These are phyloP conservation scores for Malbranchea zuffiana DNA, from an alignment of 2,329 filamentous ascomycete species.

Conservation along the genomic window DNA sequence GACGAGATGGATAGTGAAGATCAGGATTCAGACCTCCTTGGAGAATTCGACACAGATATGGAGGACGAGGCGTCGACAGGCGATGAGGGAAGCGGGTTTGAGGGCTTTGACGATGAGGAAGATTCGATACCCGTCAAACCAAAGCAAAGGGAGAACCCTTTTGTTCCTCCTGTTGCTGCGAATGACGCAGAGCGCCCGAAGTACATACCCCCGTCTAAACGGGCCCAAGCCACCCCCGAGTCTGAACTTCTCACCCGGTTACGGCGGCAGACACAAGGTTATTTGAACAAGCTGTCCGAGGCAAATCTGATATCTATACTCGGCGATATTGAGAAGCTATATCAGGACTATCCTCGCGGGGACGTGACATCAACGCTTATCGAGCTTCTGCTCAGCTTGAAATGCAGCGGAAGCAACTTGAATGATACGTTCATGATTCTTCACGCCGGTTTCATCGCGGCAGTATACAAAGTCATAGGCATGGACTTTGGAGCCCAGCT, in stretches of 20 bases:
- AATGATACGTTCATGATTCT: conserved; percentile 86
- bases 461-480: conserved; percentile 76
- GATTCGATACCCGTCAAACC: conserved; percentile 12
- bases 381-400: conserved; percentile 64
- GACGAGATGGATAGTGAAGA: conserved; percentile 20
- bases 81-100: conserved; percentile 31
- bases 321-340: conserved; percentile 69
- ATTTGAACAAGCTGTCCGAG: conserved; percentile 87
- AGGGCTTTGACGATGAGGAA: conserved; percentile 28
- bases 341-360: conserved; percentile 73
- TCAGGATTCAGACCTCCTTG: conserved; percentile 18
- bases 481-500: conserved; percentile 83
- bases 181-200: conserved; percentile 41
- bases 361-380: conserved; percentile 74
- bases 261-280: conserved; percentile 70
- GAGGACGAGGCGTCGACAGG: conserved; percentile 15
- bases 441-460: conserved; percentile 78
- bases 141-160: conserved; percentile 68
- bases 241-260: conserved; percentile 58
- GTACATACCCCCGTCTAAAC: conserved; percentile 81
- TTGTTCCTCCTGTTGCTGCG: conserved; percentile 55
- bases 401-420: conserved; percentile 65
- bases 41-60: conserved; percentile 17
- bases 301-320: conserved; percentile 79
- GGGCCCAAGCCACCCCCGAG: conserved; percentile 52